These are phyloP conservation scores for Moesziomyces aphidis DNA, from an alignment of 1,284 basidiomycete genomes.

Conservation along the genomic window DNA sequence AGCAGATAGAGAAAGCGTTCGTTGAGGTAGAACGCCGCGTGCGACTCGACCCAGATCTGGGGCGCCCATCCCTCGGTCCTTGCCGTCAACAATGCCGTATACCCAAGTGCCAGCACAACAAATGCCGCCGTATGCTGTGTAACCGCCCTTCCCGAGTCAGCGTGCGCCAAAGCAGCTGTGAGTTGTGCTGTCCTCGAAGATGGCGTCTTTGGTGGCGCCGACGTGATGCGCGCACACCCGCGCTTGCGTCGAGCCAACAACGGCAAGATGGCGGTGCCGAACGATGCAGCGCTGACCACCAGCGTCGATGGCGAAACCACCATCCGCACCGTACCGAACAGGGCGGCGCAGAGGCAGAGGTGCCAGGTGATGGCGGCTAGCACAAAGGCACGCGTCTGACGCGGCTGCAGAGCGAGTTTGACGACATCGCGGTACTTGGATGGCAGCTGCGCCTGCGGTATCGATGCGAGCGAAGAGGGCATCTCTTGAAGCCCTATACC, in stretches of 20 bases:
- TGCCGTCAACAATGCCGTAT: constrained; percentile 12
- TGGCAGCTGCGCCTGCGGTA: constrained; percentile 47
- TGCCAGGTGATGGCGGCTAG: constrained; percentile 39
- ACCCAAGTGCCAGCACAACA: constrained; percentile 23
- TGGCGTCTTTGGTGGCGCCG: constrained; percentile 4
- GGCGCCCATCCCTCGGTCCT: constrained; percentile 35
- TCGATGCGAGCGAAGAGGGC: constrained; percentile 29
- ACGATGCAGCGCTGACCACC: constrained; percentile 17
- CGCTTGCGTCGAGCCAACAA: constrained; percentile 41
- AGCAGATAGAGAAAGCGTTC: constrained; percentile 49
- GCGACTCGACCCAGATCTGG: constrained; percentile 46
- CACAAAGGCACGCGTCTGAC: constrained; percentile 56
- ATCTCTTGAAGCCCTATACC: constrained; percentile 2
- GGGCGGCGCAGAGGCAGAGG: constrained; percentile 24
- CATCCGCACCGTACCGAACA: constrained; percentile 17
- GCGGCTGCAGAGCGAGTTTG: constrained; percentile 48
- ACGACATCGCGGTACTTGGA: constrained; percentile 41
- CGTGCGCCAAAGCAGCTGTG: constrained; percentile 11
- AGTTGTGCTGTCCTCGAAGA: constrained; percentile 20
- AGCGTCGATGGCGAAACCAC: constrained; percentile 16
- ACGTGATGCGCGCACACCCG: constrained; percentile 13
- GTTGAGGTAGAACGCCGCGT: constrained; percentile 54
- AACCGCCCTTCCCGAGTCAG: background rate
- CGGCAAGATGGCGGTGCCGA: constrained; percentile 32
- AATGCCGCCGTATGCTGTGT: constrained; percentile 25